These are phyloP conservation scores for Botrytis tulipae DNA, from an alignment of 2,329 filamentous ascomycete species.

Conservation along the genomic window DNA sequence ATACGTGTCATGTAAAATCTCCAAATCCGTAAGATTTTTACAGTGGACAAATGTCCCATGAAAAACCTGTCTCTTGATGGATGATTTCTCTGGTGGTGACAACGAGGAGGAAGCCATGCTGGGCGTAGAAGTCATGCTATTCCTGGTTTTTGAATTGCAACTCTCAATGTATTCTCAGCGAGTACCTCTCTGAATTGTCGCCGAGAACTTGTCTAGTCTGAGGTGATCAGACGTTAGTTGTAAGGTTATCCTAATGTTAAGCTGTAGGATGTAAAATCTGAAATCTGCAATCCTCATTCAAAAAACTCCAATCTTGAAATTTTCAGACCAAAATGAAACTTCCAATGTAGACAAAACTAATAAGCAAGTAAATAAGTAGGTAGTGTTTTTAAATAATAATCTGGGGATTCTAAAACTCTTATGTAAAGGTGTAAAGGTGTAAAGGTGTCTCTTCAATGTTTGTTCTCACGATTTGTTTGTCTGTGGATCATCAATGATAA, in stretches of 20 bases:
- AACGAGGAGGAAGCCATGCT: not conserved
- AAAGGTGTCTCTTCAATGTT: not conserved
- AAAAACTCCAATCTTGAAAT: not conserved
- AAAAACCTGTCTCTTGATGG: slow-evolving; percentile 45
- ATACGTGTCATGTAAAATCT: slow-evolving; percentile 46
- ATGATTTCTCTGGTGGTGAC: not conserved
- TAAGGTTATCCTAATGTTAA: not conserved
- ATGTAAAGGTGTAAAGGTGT: not conserved
- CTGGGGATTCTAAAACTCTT: not conserved
- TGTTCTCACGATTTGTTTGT: slow-evolving; percentile 2
- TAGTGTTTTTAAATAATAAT: not conserved
- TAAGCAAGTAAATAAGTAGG: not conserved
- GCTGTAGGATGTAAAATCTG: not conserved
- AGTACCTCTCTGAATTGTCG: not conserved
- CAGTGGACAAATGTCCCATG: slow-evolving; percentile 62
- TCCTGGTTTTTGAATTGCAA: not conserved
- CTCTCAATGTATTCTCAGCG: not conserved
- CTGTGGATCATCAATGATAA: not conserved
- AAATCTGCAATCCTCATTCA: not conserved
- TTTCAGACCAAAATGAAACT: not conserved
- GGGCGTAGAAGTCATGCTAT: not conserved
- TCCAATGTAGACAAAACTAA: not conserved
- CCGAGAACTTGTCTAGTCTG: not conserved
- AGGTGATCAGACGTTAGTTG: not conserved
- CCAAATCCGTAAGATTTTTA: slow-evolving; percentile 47